Evolutionary conservation across 1,284 basidiomycete genomes (phyloP), one percentile per base, ranked within the genome.

Genomic region (Sanghuangporus weigelae): DNA sequence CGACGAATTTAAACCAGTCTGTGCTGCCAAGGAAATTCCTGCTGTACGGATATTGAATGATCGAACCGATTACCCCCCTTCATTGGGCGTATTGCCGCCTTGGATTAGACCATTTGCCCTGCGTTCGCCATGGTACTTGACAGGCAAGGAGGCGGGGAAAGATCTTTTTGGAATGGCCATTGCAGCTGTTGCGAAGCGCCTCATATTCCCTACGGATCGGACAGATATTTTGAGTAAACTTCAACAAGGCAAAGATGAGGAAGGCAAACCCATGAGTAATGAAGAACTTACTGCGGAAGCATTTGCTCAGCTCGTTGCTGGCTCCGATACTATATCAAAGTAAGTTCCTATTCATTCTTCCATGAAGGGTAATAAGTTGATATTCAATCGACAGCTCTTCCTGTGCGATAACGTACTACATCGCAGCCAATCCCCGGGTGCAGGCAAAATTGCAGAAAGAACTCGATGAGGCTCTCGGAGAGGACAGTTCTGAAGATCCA

Each of bases 41-140:
- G 94, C 93, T 11, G 87, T 96, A 55, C 78, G 90, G 71, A 93
- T 95, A 67, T 82, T 97, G 62, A 96, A 96, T 74, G 89, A 89
- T 65, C 89, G 95, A 23, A 95, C 95, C 62, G 93, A 95, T 72
- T 95, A 83, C 74, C 90, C 89, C 2, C 91, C 91, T 55, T 87
- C 92, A 0, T 86, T 95, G 79, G 95, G 94, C 46, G 84, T 86
- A 11, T 78, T 95, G 16, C 90, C 93, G 0, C 79, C 83, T 0
- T 85, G 81, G 77, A 84, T 87, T 78, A 83, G 91, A 42, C 90
- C 91, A 0, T 76, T 81, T 68, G 84, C 83, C 51, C 82, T 83
- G 67, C 78, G 81, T 57, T 72, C 74, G 59, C 92, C 92, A 3
- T 94, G 93, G 91, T 95, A 88, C 76, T 77, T 80, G 36, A 80